Base-by-base conservation (phyloP, 257 asterid species). In the Primulina huaijiensis region DNA sequence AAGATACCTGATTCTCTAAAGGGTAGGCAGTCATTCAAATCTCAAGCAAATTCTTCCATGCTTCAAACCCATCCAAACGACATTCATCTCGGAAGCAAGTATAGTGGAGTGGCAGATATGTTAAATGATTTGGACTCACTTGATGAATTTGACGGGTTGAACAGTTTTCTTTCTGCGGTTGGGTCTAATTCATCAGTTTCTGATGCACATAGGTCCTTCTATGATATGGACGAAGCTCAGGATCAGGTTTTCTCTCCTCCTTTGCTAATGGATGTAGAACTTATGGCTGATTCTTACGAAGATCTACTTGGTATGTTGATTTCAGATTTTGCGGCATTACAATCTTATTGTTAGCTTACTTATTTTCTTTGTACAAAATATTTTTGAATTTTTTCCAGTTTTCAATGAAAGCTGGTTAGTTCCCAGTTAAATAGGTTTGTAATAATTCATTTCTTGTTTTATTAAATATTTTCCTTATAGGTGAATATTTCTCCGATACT, bases 181-280 rank as follows among this genome's bases (percentile, higher is more conserved):
- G 97, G 95, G 64, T 87, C 98, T 60, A 83, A 76, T 78, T 93
- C 87, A 64, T 80, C 95, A 25, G 78, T 85, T 79, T 89, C 95
- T 75, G 95, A 86, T 77, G 95, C 87, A 67, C 87, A 70, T 57
- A 83, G 79, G 81, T 86, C 96, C 72, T 87, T 93, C 77, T 90
- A 83, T 79, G 95, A 89, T 74, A 37, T 77, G 77, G 95, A 83
- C 76, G 98, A 88, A 69, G 80, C 79, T 75, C 90, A 79, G 65
- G 96, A 89, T 80, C 96, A 89, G 84, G 96, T 88, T 70, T 90
- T 91, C 75, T 94, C 99, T 64, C 99, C 97, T 75, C 97, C 97
- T 71, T 81, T 94, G 72, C 80, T 94, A 37, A 91, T 88, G 92
- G 97, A 91, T 74, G 64, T 92, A 8, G 81, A 95, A 63, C 79